Evolutionary conservation across 1,139 yeast genomes (phyloP).

Genomic region (Blastobotrys proliferans): DNA sequence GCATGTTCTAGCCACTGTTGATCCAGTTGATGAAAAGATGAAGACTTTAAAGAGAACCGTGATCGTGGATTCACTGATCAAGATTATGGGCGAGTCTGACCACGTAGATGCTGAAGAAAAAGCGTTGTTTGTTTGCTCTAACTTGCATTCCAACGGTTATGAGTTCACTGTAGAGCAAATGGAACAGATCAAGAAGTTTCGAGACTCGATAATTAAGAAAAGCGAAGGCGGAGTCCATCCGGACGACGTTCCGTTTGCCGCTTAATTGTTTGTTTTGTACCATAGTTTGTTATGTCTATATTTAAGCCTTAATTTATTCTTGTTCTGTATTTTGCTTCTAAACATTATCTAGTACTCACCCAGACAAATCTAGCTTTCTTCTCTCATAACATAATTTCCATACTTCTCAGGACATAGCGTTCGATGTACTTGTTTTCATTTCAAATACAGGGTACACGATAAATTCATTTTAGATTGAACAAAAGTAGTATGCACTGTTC

Average conservation of each 20-base stretch:
- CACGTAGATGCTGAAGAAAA: slow-evolving; percentile 52
- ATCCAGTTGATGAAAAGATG: slow-evolving; percentile 41
- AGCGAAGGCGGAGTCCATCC: slow-evolving; percentile 17
- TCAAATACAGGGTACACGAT: too few relatives aligned
- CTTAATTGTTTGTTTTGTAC: neutral
- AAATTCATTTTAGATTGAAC: too few relatives aligned
- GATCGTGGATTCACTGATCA: slow-evolving; percentile 40
- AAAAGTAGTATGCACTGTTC: too few relatives aligned
- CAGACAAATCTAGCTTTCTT: too few relatives aligned
- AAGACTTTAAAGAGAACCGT: slow-evolving; percentile 42
- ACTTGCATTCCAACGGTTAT: slow-evolving; percentile 44
- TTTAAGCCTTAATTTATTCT: neutral
- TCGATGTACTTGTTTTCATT: too few relatives aligned
- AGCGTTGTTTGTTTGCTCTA: slow-evolving; percentile 50
- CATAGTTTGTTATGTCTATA: neutral
- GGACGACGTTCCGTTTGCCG: slow-evolving; percentile 21
- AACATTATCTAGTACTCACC: too few relatives aligned
- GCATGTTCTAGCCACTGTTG: slow-evolving; percentile 53
- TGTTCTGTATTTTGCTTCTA: too few relatives aligned
- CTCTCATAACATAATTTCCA: too few relatives aligned
- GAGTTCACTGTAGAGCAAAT: slow-evolving; percentile 49
- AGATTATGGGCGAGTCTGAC: slow-evolving; percentile 42
- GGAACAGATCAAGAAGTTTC: slow-evolving; percentile 39
- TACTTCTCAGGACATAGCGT: too few relatives aligned
- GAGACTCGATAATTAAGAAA: slow-evolving; percentile 29